Conservation (phyloP, 1,139 yeast species). For the Kodamaea derodonti region DNA sequence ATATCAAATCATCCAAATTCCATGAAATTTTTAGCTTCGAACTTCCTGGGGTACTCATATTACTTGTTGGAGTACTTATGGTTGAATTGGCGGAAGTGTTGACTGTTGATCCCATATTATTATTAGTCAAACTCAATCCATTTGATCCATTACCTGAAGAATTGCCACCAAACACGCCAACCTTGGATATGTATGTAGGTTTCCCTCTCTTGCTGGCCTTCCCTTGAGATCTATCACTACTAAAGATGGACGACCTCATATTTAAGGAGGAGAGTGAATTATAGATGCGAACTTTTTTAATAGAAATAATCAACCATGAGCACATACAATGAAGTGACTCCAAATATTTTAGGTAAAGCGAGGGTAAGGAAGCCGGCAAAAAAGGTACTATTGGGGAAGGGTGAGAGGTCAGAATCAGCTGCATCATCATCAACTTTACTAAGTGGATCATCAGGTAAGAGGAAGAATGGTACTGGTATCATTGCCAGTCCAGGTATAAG, state of each 20-base stretch:
- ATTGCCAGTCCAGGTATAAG: no score
- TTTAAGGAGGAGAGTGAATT: background rate
- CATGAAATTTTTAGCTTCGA: conserved; percentile 20
- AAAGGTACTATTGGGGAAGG: no score
- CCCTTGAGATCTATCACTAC: conserved; percentile 17
- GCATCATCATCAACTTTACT: no score
- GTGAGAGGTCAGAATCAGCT: no score
- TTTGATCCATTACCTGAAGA: background rate
- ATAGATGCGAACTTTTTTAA: background rate
- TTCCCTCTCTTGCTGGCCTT: conserved; percentile 11
- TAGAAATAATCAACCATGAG: background rate
- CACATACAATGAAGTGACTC: conserved; percentile 17
- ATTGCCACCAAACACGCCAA: background rate
- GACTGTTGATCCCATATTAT: background rate
- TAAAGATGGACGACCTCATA: conserved; percentile 40
- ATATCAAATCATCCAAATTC: conserved; percentile 41
- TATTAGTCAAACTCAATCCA: background rate
- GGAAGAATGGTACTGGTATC: no score
- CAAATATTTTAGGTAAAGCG: conserved; percentile 6
- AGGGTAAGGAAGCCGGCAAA: background rate
- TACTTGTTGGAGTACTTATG: conserved; percentile 1
- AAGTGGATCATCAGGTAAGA: no score
- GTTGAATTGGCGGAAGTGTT: background rate
- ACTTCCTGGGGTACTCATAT: background rate
- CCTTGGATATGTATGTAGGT: background rate